phyloP scores from a whole-genome alignment of 2,329 filamentous ascomycete species.

The Fusarium palustre region DNA sequence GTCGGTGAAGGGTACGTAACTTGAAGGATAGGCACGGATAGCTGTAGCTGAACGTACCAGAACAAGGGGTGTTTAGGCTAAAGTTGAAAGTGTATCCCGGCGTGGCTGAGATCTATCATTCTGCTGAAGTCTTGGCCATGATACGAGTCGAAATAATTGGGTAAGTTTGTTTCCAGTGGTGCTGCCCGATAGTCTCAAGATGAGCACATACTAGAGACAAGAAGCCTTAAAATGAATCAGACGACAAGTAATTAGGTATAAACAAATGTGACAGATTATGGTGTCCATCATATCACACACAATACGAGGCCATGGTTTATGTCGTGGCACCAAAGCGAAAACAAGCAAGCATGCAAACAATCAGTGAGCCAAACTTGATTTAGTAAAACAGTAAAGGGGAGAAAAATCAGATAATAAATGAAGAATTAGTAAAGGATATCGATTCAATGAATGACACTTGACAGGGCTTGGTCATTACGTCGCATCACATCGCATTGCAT shows the following conservation, averaged over 20 bases:
- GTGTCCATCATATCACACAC: conserved; percentile 20
- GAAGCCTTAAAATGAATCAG: conserved; percentile 30
- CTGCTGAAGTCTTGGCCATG: conserved; percentile 13
- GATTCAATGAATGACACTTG: conserved; percentile 30
- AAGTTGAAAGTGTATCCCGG: conserved; percentile 16
- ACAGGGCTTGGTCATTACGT: conserved; percentile 34
- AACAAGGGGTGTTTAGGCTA: conserved; percentile 21
- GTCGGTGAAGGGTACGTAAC: conserved; percentile 20
- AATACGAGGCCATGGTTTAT: conserved; percentile 43
- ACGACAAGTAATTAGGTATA: conserved; percentile 12
- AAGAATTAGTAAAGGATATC: not conserved
- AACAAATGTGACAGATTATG: conserved; percentile 28
- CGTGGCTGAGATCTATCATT: conserved; percentile 44
- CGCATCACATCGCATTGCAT: conserved; percentile 20
- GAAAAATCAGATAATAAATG: not conserved
- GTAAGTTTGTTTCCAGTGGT: not conserved
- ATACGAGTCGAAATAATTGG: conserved; percentile 15
- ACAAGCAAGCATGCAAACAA: conserved; percentile 9
- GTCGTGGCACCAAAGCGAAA: conserved; percentile 40
- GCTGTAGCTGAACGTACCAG: not conserved
- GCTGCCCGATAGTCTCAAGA: conserved; percentile 31
- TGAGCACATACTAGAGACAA: conserved; percentile 12
- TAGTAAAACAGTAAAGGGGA: conserved; percentile 8
- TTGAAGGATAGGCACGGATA: not conserved
- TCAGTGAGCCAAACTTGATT: conserved; percentile 27